phyloP scores from a whole-genome alignment of 257 asterid genomes.

The Primulina huaijiensis region DNA sequence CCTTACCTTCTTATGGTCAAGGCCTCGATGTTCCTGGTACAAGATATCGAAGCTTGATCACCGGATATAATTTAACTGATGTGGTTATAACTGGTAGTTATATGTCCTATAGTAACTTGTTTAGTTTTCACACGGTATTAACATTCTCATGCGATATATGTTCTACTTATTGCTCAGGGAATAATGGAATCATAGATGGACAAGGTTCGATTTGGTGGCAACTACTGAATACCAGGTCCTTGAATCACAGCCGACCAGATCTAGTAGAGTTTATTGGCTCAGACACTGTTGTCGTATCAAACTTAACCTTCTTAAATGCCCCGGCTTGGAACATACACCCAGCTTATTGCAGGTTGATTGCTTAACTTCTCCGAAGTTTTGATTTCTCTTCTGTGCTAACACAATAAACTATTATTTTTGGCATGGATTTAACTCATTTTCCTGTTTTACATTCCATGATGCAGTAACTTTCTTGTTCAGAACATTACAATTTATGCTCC shows the following conservation, averaged over 20 bases:
- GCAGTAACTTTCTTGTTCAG: slow-evolving; percentile 89
- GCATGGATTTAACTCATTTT: background rate
- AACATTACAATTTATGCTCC: slow-evolving; percentile 78
- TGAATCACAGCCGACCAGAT: slow-evolving; percentile 90
- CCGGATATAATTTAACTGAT: slow-evolving; percentile 56
- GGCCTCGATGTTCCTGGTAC: slow-evolving; percentile 55
- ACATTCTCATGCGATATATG: background rate
- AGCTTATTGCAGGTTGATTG: slow-evolving; percentile 80
- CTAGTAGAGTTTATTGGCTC: slow-evolving; percentile 71
- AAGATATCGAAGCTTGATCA: slow-evolving; percentile 70
- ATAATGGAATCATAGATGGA: slow-evolving; percentile 92
- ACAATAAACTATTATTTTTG: background rate
- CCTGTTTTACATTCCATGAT: slow-evolving; percentile 20
- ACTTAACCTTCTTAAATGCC: slow-evolving; percentile 84
- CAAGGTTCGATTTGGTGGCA: slow-evolving; percentile 99
- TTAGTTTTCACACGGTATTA: background rate
- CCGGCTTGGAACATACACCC: slow-evolving; percentile 92
- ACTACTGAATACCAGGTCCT: slow-evolving; percentile 41
- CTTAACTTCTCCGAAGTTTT: slow-evolving; percentile 6
- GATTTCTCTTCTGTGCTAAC: background rate
- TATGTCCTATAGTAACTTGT: background rate
- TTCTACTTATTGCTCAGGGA: slow-evolving; percentile 47
- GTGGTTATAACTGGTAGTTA: slow-evolving; percentile 65
- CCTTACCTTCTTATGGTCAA: slow-evolving; percentile 74
- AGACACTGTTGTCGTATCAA: slow-evolving; percentile 65